phyloP scores from a whole-genome alignment of 108 stramenopile species.

The Nannochloropsis gaditana region DNA sequence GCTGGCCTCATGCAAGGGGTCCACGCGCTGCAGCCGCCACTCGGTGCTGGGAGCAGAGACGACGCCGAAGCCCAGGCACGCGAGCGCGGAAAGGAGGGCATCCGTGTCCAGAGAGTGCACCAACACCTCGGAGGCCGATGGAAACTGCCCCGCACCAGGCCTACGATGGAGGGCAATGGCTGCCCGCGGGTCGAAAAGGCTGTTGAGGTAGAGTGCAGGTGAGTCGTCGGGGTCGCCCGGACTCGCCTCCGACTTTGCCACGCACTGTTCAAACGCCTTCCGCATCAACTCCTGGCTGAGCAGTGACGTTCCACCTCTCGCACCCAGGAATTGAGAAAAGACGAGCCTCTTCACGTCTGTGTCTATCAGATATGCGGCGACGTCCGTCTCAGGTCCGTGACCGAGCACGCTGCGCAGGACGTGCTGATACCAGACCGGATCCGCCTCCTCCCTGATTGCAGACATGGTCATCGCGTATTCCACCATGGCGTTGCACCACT shows the following conservation, averaged over 20 bases:
- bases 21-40: background rate
- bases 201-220: background rate
- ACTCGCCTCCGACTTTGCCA: background rate
- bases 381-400: background rate
- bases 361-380: background rate
- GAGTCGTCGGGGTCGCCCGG: background rate
- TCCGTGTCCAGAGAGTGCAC: background rate
- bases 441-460: background rate
- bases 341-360: background rate
- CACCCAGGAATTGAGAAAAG: background rate
- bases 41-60: background rate
- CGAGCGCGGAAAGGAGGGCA: background rate
- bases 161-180: background rate
- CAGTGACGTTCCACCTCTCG: background rate
- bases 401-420: background rate
- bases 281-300: background rate
- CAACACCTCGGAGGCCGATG: background rate
- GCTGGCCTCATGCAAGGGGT: background rate
- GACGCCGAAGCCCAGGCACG: constrained; percentile 2
- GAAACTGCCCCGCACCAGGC: background rate
- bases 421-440: background rate
- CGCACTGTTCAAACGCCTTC: background rate
- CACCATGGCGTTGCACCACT: constrained; percentile 1
- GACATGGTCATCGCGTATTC: background rate
- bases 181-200: background rate